Conservation (phyloP, 768 basidiomycete species). For the Pisolithus sp. region DNA sequence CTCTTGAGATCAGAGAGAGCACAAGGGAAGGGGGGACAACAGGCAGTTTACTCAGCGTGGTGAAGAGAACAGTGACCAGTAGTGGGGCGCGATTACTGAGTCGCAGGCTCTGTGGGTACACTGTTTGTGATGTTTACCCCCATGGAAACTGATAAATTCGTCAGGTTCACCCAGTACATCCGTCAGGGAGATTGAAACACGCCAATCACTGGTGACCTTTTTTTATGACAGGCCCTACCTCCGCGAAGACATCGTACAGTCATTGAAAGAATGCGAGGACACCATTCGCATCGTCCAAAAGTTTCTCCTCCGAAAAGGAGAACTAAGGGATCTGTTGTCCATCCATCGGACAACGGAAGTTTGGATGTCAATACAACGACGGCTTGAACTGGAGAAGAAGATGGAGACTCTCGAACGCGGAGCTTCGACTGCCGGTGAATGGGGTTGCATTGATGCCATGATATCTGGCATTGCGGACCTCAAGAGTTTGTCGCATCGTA, state of each 20-base stretch:
- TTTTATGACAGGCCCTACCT: conserved; percentile 58
- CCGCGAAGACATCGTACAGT: conserved; percentile 52
- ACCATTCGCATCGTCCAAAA: conserved; percentile 70
- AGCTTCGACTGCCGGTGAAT: conserved; percentile 30
- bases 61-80: conserved; percentile 72
- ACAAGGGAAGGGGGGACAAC: conserved; percentile 63
- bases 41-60: conserved; percentile 67
- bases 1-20: conserved; percentile 78
- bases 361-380: conserved; percentile 49
- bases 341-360: conserved; percentile 55
- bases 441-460: conserved; percentile 51
- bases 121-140: not conserved
- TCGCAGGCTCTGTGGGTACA: conserved; percentile 67
- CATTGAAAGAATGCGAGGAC: conserved; percentile 60
- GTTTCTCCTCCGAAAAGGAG: conserved; percentile 64
- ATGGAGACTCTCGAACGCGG: conserved; percentile 37
- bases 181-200: conserved; percentile 58
- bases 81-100: conserved; percentile 71
- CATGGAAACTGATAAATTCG: conserved; percentile 9
- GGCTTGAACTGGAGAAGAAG: conserved; percentile 49
- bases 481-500: conserved; percentile 45
- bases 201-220: conserved; percentile 72
- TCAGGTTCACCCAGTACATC: conserved; percentile 85
- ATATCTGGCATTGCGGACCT: conserved; percentile 49
- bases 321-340: conserved; percentile 55